Evolutionary conservation across 768 basidiomycete species (phyloP).

Genomic region (Tricholoma furcatifolium): DNA sequence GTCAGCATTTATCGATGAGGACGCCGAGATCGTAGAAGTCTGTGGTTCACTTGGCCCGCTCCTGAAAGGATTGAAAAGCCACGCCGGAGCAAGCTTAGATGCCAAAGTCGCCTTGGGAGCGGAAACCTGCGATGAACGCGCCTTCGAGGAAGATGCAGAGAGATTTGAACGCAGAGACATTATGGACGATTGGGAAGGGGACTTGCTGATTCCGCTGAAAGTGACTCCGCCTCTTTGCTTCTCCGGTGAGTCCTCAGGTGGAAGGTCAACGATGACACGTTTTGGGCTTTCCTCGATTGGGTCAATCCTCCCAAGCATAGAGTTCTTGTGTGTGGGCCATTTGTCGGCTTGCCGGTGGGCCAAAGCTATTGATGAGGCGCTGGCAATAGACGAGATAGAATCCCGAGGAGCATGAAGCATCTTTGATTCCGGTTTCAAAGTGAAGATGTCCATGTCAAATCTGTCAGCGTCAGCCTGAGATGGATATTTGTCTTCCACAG

Average conservation of each 20-base stretch:
- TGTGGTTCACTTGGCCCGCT: slow-evolving; percentile 63
- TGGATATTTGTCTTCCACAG: slow-evolving; percentile 26
- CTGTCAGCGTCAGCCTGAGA: too few relatives aligned
- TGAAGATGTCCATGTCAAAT: too few relatives aligned
- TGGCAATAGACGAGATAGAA: slow-evolving; percentile 35
- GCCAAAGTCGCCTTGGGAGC: slow-evolving; percentile 39
- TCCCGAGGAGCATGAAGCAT: too few relatives aligned
- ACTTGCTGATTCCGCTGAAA: slow-evolving; percentile 45
- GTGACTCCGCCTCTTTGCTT: slow-evolving; percentile 19
- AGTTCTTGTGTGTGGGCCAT: slow-evolving; percentile 48
- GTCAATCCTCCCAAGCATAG: slow-evolving; percentile 47
- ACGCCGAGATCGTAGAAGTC: slow-evolving; percentile 53
- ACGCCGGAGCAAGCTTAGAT: slow-evolving; percentile 70
- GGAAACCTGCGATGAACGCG: slow-evolving; percentile 21
- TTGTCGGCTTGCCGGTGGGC: slow-evolving; percentile 40
- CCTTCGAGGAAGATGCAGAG: slow-evolving; percentile 47
- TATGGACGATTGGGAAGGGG: slow-evolving; percentile 68
- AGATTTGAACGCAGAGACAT: slow-evolving; percentile 50
- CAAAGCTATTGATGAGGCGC: slow-evolving; percentile 30
- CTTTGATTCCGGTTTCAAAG: too few relatives aligned
- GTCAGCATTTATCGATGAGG: slow-evolving; percentile 31
- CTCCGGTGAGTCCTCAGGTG: slow-evolving; percentile 38
- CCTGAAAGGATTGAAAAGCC: slow-evolving; percentile 78
- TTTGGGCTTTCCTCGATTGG: slow-evolving; percentile 75
- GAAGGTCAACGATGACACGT: slow-evolving; percentile 48